These are phyloP conservation scores for Fusarium clavum DNA, from an alignment of 2,329 filamentous ascomycete species.

Conservation along the genomic window DNA sequence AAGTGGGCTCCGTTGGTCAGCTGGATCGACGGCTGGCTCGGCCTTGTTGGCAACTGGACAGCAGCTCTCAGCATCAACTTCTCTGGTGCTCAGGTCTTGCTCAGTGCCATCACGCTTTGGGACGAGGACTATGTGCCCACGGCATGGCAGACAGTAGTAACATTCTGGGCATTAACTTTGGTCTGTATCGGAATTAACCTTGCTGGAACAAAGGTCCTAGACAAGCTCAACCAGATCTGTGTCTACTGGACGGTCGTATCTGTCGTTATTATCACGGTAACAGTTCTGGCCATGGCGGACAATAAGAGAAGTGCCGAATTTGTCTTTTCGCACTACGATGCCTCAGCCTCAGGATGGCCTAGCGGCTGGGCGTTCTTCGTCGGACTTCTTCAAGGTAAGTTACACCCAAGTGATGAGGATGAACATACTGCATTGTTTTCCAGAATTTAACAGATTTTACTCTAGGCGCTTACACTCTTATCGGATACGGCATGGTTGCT, in stretches of 20 bases:
- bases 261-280: constrained; percentile 77
- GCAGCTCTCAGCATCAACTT: constrained; percentile 77
- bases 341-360: constrained; percentile 75
- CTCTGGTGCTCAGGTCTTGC: constrained; percentile 74
- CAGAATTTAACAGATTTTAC: too few species aligned
- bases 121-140: constrained; percentile 68
- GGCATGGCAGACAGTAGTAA: constrained; percentile 78
- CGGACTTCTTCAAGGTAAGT: constrained; percentile 60
- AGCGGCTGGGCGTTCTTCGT: constrained; percentile 70
- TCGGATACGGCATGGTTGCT: constrained; percentile 64
- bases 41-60: constrained; percentile 77
- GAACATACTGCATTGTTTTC: too few species aligned
- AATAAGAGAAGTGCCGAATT: constrained; percentile 72
- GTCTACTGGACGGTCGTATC: constrained; percentile 79
- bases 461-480: constrained; percentile 50
- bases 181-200: constrained; percentile 75
- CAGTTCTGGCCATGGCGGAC: constrained; percentile 72
- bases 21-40: constrained; percentile 80
- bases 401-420: too few species aligned
- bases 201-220: constrained; percentile 68
- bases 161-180: constrained; percentile 75
- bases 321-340: constrained; percentile 77
- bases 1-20: constrained; percentile 72
- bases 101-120: constrained; percentile 75
- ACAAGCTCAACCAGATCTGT: constrained; percentile 75